Evolutionary conservation across 2,329 filamentous ascomycete genomes (phyloP), one percentile per base, ranked within the genome.

Genomic region (Penicillium sp.): DNA sequence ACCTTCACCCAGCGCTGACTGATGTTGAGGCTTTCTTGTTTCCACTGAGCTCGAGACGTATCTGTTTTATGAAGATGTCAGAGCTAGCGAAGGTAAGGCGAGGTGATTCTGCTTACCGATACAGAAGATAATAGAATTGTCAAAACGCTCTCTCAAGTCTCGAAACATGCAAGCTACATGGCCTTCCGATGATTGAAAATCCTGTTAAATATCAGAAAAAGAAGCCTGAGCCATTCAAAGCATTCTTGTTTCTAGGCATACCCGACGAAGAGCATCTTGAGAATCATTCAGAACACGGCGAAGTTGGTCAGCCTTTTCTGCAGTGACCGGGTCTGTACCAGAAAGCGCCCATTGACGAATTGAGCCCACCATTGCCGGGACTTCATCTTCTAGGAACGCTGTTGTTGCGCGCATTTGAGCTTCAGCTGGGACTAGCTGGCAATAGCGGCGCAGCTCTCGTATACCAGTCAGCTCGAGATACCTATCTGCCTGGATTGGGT

Each of bases 311-410:
- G 56, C 36, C 7, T 22, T 53, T 25, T 40, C 58, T 1, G 17
- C 25, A 2, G 45, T 56, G 7, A 60, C 50, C 2, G 44, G 28
- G 30, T 60, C 56, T 5, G 30, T 6, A 1, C 56, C 59, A 25
- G 53, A n/a, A 11, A 61, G 8, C 6, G 28, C 35, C 59, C 59
- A 61, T 12, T 61, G 59, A 7, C 51, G 59, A 6, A 61, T 9
- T 25, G 56, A 61, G 5, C n/a, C 16, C 3, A 59, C 14, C 8
- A 57, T 14, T 16, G 46, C 48, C n/a, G 56, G 59, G 3, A 59
- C 59, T 44, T 57, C 14, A 12, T 50, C 12, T 4, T 52, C 17
- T 1, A 61, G 14, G n/a, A 52, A 61, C 10, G 40, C 50, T 0
- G 10, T 5, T n/a, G 45, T 45, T 5, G 56, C 25, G 14, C 26